phyloP scores from a whole-genome alignment of 2,329 filamentous ascomycete genomes.

The Sphaerulina vaccinii region DNA sequence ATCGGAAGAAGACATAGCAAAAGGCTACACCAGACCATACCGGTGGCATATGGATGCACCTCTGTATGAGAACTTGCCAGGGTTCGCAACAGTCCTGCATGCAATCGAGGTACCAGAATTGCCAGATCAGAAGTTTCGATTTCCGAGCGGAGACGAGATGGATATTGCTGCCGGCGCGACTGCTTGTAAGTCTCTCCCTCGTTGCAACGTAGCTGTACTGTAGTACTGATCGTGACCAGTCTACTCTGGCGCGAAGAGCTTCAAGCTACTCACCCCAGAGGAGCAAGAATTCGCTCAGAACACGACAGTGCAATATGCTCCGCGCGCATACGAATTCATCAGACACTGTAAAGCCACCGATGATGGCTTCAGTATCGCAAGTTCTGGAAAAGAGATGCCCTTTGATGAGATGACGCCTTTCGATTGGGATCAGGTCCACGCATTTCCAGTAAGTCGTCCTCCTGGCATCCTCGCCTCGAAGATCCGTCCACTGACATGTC shows the following conservation, averaged over 20 bases:
- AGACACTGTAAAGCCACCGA: constrained; percentile 34
- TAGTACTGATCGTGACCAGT: constrained; percentile 18
- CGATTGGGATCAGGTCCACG: constrained; percentile 28
- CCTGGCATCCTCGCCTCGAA: neutral
- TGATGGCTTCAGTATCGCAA: constrained; percentile 32
- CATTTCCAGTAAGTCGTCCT: constrained; percentile 26
- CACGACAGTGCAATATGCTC: constrained; percentile 34
- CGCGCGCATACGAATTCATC: constrained; percentile 34
- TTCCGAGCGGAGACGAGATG: constrained; percentile 23
- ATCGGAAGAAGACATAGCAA: constrained; percentile 13
- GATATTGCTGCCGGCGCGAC: constrained; percentile 29
- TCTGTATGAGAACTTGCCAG: constrained; percentile 33
- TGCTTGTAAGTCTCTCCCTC: constrained; percentile 22
- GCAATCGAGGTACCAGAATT: constrained; percentile 26
- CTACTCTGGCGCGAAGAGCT: constrained; percentile 31
- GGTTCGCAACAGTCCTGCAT: constrained; percentile 32
- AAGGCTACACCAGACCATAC: constrained; percentile 32
- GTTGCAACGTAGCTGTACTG: neutral
- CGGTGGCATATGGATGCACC: constrained; percentile 37
- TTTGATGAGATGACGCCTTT: constrained; percentile 27
- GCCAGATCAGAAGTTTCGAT: constrained; percentile 30
- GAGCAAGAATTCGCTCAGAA: constrained; percentile 33
- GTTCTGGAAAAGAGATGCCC: constrained; percentile 13
- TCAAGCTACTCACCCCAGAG: constrained; percentile 29
- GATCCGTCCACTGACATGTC: neutral